Conservation (phyloP, 2,329 filamentous ascomycete genomes). For the Neopestalotiopsis clavispora region DNA sequence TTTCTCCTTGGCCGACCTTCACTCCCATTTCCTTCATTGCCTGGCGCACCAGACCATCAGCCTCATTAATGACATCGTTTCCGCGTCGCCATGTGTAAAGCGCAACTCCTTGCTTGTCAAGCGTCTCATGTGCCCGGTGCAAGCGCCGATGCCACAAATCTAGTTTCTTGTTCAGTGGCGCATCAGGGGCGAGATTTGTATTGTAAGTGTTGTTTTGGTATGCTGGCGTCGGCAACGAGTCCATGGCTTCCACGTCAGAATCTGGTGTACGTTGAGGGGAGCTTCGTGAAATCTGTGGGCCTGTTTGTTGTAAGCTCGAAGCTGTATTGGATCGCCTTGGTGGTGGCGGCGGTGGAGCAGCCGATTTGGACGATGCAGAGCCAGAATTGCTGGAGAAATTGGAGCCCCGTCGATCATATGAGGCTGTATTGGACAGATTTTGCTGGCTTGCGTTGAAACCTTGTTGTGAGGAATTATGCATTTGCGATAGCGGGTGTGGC, state of each 20-base stretch:
- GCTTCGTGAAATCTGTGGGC: slow-evolving; percentile 33
- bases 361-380: slow-evolving; percentile 18
- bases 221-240: slow-evolving; percentile 44
- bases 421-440: not conserved
- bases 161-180: slow-evolving; percentile 66
- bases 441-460: slow-evolving; percentile 17
- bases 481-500: slow-evolving; percentile 44
- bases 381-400: slow-evolving; percentile 13
- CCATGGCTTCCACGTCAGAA: slow-evolving; percentile 45
- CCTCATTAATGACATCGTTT: slow-evolving; percentile 70
- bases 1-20: slow-evolving; percentile 13
- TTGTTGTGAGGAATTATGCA: slow-evolving; percentile 44
- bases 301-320: slow-evolving; percentile 33
- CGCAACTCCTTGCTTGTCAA: slow-evolving; percentile 69
- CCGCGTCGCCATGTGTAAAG: slow-evolving; percentile 77
- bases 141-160: slow-evolving; percentile 74
- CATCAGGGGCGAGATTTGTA: slow-evolving; percentile 26
- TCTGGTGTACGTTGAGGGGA: slow-evolving; percentile 40
- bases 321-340: slow-evolving; percentile 51
- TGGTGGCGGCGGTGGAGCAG: slow-evolving; percentile 49
- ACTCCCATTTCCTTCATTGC: slow-evolving; percentile 50
- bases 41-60: slow-evolving; percentile 66
- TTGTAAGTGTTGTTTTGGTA: slow-evolving; percentile 29
- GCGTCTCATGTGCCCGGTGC: slow-evolving; percentile 63
- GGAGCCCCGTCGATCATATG: slow-evolving; percentile 23